Base-by-base conservation (phyloP, 228 moss, liverwort and hornwort genomes). In the Sphagnum fallax region DNA sequence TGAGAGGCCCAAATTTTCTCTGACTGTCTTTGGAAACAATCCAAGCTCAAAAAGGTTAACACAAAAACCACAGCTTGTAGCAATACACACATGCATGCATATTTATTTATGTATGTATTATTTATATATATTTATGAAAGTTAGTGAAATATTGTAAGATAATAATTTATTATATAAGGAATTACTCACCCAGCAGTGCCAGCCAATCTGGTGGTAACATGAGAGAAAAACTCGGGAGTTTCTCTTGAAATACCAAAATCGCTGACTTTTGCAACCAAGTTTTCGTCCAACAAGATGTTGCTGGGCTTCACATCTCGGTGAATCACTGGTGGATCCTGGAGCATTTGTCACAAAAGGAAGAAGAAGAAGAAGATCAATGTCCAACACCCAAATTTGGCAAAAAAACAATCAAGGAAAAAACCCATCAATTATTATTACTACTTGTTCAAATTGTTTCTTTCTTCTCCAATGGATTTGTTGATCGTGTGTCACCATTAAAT, bases 261-360 rank as follows among this genome's bases (percentile, higher is more conserved):
- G 5, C 70, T 66, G 6, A 81, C 64, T 67, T 77, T 81, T 3
- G 77, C 77, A 52, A 70, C 60, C 77, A 81, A 71, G 48, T 81
- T 51, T 10, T 74, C 74, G 61, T 81, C 74, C 15, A 77, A 58
- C 60, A 77, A 71, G 32, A 81, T 77, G 67, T 81, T 81, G 12
- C 73, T 69, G 5, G 80, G 80, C 51, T 76, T 82, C 12, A 82
- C 78, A 62, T 82, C 82, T 63, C 82, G 66, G 66, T 82, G 82
- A 8, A 82, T 78, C 12, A 82, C 72, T 4, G 75, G 69, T 15
- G 78, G 82, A 66, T 75, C 74, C 82, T 82, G 66, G 57, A 69
- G 11, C 64, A 66, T 18, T 47, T 48, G 62, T 14, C 6, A 62
- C 14, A 58, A 14, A 8, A 58, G 57, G 32, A 32, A 32, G 32